Evolutionary conservation across 441 rosid genomes (phyloP).

Genomic region (Adansonia madagascariensis): DNA sequence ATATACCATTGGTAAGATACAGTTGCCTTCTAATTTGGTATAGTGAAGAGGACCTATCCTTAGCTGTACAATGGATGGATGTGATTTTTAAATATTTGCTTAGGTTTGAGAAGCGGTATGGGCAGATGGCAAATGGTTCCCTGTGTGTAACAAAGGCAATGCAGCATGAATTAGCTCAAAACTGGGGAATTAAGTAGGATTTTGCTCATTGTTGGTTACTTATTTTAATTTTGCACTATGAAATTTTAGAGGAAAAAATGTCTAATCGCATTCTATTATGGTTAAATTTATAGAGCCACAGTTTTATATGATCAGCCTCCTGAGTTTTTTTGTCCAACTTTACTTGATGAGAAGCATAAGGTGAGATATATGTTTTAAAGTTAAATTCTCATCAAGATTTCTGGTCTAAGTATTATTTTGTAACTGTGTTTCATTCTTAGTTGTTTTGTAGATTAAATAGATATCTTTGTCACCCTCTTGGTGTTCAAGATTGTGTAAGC

Average conservation of each 20-base stretch:
- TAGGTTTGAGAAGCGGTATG: slow-evolving; percentile 85
- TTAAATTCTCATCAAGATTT: slow-evolving; percentile 10
- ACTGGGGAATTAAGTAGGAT: slow-evolving; percentile 94
- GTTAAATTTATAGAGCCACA: slow-evolving; percentile 57
- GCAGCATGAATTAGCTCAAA: slow-evolving; percentile 95
- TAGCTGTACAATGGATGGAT: neutral
- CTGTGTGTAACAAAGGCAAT: slow-evolving; percentile 91
- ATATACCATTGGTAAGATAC: slow-evolving; percentile 72
- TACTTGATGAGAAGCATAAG: slow-evolving; percentile 79
- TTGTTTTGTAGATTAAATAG: slow-evolving; percentile 79
- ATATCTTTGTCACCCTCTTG: slow-evolving; percentile 54
- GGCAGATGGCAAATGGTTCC: slow-evolving; percentile 85
- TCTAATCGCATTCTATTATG: slow-evolving; percentile 25
- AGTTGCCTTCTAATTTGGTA: slow-evolving; percentile 21
- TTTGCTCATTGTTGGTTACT: slow-evolving; percentile 31
- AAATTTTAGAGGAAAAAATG: slow-evolving; percentile 10
- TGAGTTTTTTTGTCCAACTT: slow-evolving; percentile 77
- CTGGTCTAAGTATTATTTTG: slow-evolving; percentile 16
- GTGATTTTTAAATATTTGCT: slow-evolving; percentile 28
- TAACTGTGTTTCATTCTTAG: slow-evolving; percentile 46
- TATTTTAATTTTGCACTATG: slow-evolving; percentile 14
- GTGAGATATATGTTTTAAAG: slow-evolving; percentile 41
- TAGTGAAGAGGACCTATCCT: neutral
- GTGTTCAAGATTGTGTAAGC: slow-evolving; percentile 62
- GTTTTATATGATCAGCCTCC: slow-evolving; percentile 97